Base-by-base conservation (phyloP, 257 asterid genomes). In the Solanum sparsipilum region DNA sequence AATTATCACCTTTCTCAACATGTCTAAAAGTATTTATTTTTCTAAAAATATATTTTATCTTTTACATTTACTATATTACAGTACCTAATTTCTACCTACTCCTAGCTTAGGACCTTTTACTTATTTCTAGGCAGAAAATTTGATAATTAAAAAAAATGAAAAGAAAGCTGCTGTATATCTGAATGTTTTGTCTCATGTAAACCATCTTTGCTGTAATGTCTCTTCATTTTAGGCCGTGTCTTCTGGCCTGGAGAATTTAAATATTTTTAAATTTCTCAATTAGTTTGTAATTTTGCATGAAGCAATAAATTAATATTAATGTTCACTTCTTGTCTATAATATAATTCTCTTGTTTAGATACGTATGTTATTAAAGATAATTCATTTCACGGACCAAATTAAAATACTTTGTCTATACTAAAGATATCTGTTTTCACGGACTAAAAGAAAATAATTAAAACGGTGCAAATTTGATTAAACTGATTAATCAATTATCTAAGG, bases 161-260 rank as follows among this genome's bases (percentile, higher is more conserved):
- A 35, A 82, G 34, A 86, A 35, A 86, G 86, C 58, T 79, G 91
- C 83, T 70, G 25, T 21, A 34, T 85, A 92, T 85, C 81, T 86
- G 87, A 76, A 91, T 94, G 95, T 93, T 91, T 92, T 92, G 95
- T 94, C 95, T 88, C 91, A 91, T 92, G 84, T 89, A 92, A 91
- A 93, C 93, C 91, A 87, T 90, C 91, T 92, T 93, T 87, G 85
- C 68, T 89, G 46, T 38, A 35, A 34, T 90, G 91, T 85, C 86
- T 87, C 88, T 36, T 35, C 73, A 56, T 67, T 56, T 56, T 78
- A 87, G 86, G 79, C 75, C 85, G 70, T 81, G 85, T 81, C 70
- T 81, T 81, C 85, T 48, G 85, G n/a, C 70, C 10, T 81, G 13
- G 85, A 81, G 32, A 81, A 27, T 31, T 71, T 71, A 71, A 71